A percentile compares a stretch with the other conserved stretches of the same genome.
Conservation (phyloP, 805 yeast genomes). For the Yamadazyma endophytica region DNA sequence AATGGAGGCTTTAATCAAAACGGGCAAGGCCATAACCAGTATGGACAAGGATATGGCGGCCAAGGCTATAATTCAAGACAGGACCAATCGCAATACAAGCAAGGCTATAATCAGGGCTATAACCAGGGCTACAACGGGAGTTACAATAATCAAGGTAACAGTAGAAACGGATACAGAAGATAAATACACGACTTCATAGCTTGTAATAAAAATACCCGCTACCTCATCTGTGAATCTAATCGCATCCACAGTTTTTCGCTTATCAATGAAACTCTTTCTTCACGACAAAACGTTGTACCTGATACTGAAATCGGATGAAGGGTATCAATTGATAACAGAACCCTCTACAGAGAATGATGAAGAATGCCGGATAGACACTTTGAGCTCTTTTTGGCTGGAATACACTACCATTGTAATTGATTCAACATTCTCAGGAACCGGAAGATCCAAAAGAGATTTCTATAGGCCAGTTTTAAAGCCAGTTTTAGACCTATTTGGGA, state of each 20-base stretch:
- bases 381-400: background rate
- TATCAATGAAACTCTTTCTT: no score
- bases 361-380: background rate
- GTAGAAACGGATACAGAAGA: slow-evolving; percentile 10
- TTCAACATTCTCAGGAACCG: slow-evolving; percentile 47
- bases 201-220: no score
- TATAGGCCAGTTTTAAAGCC: slow-evolving; percentile 45
- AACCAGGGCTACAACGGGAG: slow-evolving; percentile 9
- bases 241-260: no score
- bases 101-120: slow-evolving; percentile 7
- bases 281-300: no score
- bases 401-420: slow-evolving; percentile 32
- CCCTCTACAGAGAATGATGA: no score
- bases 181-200: slow-evolving; percentile 3
- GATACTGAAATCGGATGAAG: no score
- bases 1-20: no score
- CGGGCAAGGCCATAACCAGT: no score
- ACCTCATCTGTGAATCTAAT: no score
- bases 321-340: no score
- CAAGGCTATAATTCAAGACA: no score
- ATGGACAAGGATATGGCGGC: no score
- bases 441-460: slow-evolving; percentile 30
- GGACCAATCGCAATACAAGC: slow-evolving; percentile 8
- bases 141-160: slow-evolving; percentile 1
- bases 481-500: slow-evolving; percentile 32